Conservation (phyloP, 495 filamentous ascomycete species). For the Parathielavia hyrcaniae region DNA sequence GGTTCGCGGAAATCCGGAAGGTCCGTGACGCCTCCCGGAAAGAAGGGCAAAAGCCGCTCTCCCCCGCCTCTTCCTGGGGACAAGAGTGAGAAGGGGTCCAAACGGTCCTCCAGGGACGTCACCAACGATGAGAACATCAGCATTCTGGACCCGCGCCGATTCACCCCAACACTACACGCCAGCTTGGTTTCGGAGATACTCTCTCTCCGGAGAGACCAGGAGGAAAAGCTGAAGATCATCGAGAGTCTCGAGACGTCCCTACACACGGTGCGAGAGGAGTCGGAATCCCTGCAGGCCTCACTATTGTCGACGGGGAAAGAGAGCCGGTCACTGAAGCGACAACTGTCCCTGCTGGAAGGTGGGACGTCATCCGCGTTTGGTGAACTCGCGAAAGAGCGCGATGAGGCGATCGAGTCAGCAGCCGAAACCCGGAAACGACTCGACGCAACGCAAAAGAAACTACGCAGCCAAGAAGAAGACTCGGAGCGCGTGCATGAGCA, state of each 20-base stretch:
- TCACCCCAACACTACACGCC: slow-evolving; percentile 92
- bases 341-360: slow-evolving; percentile 78
- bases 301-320: slow-evolving; percentile 63
- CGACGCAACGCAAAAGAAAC: slow-evolving; percentile 69
- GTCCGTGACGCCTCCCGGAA: slow-evolving; percentile 53
- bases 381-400: slow-evolving; percentile 76
- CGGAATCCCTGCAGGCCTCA: slow-evolving; percentile 58
- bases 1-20: slow-evolving; percentile 46
- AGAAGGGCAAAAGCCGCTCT: slow-evolving; percentile 51
- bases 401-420: slow-evolving; percentile 70
- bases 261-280: slow-evolving; percentile 63
- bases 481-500: slow-evolving; percentile 64
- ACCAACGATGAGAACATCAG: slow-evolving; percentile 66
- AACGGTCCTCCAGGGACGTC: slow-evolving; percentile 51
- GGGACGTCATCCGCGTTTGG: slow-evolving; percentile 77
- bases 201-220: slow-evolving; percentile 75
- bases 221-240: slow-evolving; percentile 77
- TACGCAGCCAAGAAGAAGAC: slow-evolving; percentile 78
- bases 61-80: slow-evolving; percentile 54
- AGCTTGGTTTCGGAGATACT: slow-evolving; percentile 93
- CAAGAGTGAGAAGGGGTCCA: slow-evolving; percentile 42
- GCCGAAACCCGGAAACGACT: slow-evolving; percentile 71
- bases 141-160: slow-evolving; percentile 78
- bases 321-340: slow-evolving; percentile 70
- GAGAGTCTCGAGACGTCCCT: slow-evolving; percentile 74